Base-by-base conservation (phyloP, 2,329 filamentous ascomycete genomes). In the Cladophialophora carrionii region DNA sequence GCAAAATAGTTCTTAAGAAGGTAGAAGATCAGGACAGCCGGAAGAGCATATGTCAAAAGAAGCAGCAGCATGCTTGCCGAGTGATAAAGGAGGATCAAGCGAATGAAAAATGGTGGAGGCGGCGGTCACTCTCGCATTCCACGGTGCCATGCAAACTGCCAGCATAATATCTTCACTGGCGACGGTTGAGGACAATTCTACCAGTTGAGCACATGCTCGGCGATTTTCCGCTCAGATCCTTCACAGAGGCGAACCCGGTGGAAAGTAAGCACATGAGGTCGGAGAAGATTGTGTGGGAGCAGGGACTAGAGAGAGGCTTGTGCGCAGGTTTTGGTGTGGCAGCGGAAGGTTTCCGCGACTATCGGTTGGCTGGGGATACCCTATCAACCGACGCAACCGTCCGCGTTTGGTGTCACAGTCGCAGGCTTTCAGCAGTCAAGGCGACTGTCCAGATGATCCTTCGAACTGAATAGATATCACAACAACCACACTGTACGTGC, bases 1-100 rank as follows among this genome's bases (percentile, higher is more conserved):
- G 55, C 46, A 22, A 65, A 34, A 22, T 41, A 88, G 24, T 80
- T 63, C 54, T 48, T 56, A 8, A 67, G 1, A 3, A 65, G 46
- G 29, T 41, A 31, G n/a, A 51, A 24, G 14, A 65, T n/a, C 6
- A 66, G 20, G 14, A 63, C 8, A 32, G 49, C 20, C 12, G 67
- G 67, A 8, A 66, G 14, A 3, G 53, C 32, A 46, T 61, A 66
- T 2, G 60, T 63, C 24, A 65, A 34, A 8, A 68, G 22, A 26
- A 46, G 61, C 29, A 64, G 55, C 49, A 68, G 34, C 67, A 68
- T 68, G n/a, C 10, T 57, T 5, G 34, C 29, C 14, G 17, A 17
- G 37, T n/a, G 17, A n/a, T n/a, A 14, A 43, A 8, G 6, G 37
- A 43, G 6, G 17, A 20, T 2, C 37, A n/a, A 43, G 37, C 14